Conservation (phyloP, 2,329 filamentous ascomycete genomes). For the Verticillium longisporum region DNA sequence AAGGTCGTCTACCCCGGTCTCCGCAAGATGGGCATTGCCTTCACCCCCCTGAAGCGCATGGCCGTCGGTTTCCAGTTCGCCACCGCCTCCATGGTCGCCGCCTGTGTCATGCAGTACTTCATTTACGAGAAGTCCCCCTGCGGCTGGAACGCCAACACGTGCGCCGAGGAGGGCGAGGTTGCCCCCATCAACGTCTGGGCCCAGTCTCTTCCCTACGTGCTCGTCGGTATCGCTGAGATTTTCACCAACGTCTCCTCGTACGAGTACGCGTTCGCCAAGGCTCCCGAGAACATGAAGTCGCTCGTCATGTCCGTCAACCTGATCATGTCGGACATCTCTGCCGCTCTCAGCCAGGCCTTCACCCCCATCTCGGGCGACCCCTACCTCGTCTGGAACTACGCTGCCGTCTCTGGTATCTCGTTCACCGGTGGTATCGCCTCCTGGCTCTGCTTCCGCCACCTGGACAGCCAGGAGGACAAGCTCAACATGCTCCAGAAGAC, state of each 20-base stretch:
- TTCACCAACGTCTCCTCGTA: conserved; percentile 53
- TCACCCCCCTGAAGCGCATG: conserved; percentile 73
- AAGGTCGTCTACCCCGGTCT: conserved; percentile 62
- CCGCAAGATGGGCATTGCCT: conserved; percentile 54
- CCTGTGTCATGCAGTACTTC: conserved; percentile 50
- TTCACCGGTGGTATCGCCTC: conserved; percentile 57
- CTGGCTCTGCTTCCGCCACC: conserved; percentile 60
- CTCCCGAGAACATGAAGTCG: conserved; percentile 73
- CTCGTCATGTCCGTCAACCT: conserved; percentile 65
- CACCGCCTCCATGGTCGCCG: conserved; percentile 52
- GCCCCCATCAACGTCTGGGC: conserved; percentile 58
- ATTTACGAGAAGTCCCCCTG: conserved; percentile 60
- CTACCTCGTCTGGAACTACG: conserved; percentile 67
- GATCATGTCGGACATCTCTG: conserved; percentile 63
- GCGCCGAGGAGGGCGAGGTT: conserved; percentile 29
- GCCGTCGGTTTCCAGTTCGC: conserved; percentile 62
- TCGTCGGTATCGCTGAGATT: conserved; percentile 46
- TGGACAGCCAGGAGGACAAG: conserved; percentile 62
- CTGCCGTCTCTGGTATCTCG: conserved; percentile 53
- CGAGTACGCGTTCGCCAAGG: conserved; percentile 73
- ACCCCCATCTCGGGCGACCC: conserved; percentile 56
- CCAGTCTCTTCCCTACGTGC: conserved; percentile 43
- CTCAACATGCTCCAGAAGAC: conserved; percentile 54
- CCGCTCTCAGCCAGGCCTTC: conserved; percentile 65
- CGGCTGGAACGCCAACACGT: conserved; percentile 45